phyloP scores from a whole-genome alignment of 208 protist genomes.

The Acanthamoeba pearcei region DNA sequence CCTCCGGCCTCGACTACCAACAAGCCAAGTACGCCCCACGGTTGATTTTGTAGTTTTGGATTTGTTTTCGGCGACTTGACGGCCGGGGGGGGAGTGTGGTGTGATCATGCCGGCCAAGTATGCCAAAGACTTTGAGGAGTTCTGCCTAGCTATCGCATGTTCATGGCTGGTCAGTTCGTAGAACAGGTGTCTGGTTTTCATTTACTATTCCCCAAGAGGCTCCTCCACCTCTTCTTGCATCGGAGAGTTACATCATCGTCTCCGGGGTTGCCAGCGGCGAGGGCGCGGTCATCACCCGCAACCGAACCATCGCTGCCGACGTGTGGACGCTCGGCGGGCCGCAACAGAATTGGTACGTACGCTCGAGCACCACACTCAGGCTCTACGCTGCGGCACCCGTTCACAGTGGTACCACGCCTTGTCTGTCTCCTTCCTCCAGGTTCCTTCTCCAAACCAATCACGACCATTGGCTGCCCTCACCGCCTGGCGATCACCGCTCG shows the following conservation, averaged over 20 bases:
- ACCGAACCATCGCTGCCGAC: not conserved
- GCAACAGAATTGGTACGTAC: not conserved
- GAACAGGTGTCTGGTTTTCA: no score
- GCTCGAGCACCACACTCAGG: not conserved
- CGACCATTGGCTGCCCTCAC: slow-evolving; percentile 61
- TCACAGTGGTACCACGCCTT: not conserved
- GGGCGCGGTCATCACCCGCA: slow-evolving; percentile 43
- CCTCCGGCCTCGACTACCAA: no score
- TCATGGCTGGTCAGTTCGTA: no score
- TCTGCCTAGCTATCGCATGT: no score
- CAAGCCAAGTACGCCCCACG: no score
- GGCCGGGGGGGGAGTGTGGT: no score
- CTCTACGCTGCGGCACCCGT: not conserved
- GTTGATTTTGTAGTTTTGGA: no score
- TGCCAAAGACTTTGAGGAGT: no score
- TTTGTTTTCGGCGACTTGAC: no score
- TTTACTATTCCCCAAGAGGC: no score
- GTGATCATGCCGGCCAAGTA: no score
- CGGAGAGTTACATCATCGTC: slow-evolving; percentile 60
- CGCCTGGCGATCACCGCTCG: slow-evolving; percentile 35
- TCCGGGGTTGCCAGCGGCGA: not conserved
- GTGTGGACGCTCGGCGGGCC: slow-evolving; percentile 8
- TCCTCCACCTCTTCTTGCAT: no score
- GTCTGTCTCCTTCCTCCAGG: not conserved
- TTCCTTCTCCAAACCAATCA: slow-evolving; percentile 63